phyloP scores from a whole-genome alignment of 2,329 filamentous ascomycete species.

The Hymenoscyphus fructigenus region DNA sequence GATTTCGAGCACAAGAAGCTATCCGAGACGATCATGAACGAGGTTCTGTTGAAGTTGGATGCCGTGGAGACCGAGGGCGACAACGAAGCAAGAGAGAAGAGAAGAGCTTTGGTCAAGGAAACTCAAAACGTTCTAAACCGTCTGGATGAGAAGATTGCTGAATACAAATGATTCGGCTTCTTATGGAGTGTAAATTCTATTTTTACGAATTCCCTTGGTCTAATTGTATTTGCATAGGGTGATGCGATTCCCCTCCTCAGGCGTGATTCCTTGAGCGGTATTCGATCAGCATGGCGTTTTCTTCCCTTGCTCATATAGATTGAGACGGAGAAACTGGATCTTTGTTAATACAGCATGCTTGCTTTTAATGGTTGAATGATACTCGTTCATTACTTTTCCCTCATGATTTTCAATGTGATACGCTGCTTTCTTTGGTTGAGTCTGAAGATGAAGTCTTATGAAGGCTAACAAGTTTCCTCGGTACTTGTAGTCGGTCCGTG shows the following conservation, averaged over 20 bases:
- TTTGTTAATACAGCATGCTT: not conserved
- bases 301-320: slow-evolving; percentile 14
- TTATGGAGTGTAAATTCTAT: not conserved
- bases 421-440: too few species aligned
- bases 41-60: slow-evolving; percentile 75
- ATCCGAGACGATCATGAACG: slow-evolving; percentile 73
- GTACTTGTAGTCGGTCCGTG: too few species aligned
- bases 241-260: slow-evolving; percentile 7
- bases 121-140: slow-evolving; percentile 66
- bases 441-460: too few species aligned
- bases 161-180: slow-evolving; percentile 9
- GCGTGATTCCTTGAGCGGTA: slow-evolving; percentile 6
- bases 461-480: too few species aligned
- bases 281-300: slow-evolving; percentile 17
- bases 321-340: not conserved
- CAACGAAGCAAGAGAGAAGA: slow-evolving; percentile 58
- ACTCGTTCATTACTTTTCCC: not conserved
- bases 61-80: slow-evolving; percentile 73
- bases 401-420: not conserved
- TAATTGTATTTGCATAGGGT: slow-evolving; percentile 23
- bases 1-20: slow-evolving; percentile 74
- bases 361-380: not conserved
- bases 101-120: slow-evolving; percentile 72
- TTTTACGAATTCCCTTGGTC: slow-evolving; percentile 25
- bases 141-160: slow-evolving; percentile 50